Percentiles rank a stretch among this genome's conserved stretches.
phyloP scores from a whole-genome alignment of 495 filamentous ascomycete species.

The Copromyces sp. region DNA sequence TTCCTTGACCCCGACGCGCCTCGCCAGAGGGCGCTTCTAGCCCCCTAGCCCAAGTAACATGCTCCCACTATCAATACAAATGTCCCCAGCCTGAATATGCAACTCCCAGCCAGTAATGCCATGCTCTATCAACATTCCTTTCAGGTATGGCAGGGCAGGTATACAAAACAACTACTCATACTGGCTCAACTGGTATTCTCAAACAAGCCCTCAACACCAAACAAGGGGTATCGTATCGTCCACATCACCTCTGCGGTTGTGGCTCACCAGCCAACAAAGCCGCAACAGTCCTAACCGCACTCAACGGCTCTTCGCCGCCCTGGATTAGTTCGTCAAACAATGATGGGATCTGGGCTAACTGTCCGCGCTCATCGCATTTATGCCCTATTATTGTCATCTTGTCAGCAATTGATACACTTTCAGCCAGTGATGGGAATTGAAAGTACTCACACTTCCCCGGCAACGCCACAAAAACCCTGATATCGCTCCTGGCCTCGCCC shows the following conservation, averaged over 20 bases:
- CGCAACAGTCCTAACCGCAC: constrained; percentile 42
- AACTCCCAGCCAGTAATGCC: background rate
- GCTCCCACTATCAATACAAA: background rate
- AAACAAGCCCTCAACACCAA: background rate
- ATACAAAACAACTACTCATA: background rate
- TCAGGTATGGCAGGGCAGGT: background rate
- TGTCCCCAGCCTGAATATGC: background rate
- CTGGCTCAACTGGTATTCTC: background rate
- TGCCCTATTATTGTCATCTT: constrained; percentile 29
- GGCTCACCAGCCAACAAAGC: constrained; percentile 37
- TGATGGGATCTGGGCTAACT: constrained; percentile 38
- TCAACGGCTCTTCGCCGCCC: constrained; percentile 38
- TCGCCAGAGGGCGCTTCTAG: background rate
- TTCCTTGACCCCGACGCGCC: background rate
- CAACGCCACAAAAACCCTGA: constrained; percentile 34
- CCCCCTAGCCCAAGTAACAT: background rate
- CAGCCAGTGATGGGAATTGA: too few relatives aligned
- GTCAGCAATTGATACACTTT: constrained; percentile 12
- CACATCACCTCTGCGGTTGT: background rate
- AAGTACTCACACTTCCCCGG: constrained; percentile 41
- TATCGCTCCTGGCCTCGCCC: constrained; percentile 46
- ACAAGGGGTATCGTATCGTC: background rate
- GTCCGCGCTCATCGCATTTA: constrained; percentile 36
- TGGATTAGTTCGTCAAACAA: constrained; percentile 42
- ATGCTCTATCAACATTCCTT: background rate